phyloP scores from a whole-genome alignment of 768 basidiomycete genomes.

The Boletus rex-veris region DNA sequence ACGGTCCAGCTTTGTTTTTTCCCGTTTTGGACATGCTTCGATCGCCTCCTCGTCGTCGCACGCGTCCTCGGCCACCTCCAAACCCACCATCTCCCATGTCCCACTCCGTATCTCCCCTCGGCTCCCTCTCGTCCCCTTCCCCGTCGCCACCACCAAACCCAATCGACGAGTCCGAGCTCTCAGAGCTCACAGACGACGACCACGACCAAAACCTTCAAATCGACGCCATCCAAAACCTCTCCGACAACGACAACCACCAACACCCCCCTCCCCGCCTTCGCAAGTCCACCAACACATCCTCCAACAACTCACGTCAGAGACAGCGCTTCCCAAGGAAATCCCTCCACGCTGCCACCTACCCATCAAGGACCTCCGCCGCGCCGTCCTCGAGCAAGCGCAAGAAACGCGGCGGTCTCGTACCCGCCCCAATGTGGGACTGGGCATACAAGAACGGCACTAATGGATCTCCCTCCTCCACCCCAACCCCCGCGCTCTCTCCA shows the following conservation, averaged over 20 bases:
- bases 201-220: conserved; percentile 41
- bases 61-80: conserved; percentile 10
- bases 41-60: conserved; percentile 24
- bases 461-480: conserved; percentile 15
- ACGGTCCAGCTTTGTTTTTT: conserved; percentile 19
- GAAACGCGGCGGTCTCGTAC: conserved; percentile 67
- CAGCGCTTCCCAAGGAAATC: conserved; percentile 14
- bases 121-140: conserved; percentile 68
- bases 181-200: conserved; percentile 81
- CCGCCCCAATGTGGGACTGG: conserved; percentile 87
- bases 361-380: conserved; percentile 1
- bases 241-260: conserved; percentile 23
- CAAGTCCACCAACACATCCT: conserved; percentile 1
- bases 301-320: conserved; percentile 1
- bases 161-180: conserved; percentile 66
- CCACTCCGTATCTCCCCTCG: conserved; percentile 38
- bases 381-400: conserved; percentile 34
- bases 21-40: conserved; percentile 15
- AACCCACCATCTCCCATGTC: conserved; percentile 16
- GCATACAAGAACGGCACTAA: conserved; percentile 47
- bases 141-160: conserved; percentile 49
- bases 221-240: conserved; percentile 27
- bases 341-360: background rate
- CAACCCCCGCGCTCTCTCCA: conserved; percentile 6
- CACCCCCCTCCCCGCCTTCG: conserved; percentile 15